Evolutionary conservation across 2,329 filamentous ascomycete genomes (phyloP), one percentile per base, ranked within the genome.

Genomic region (Phialocephala sp.): DNA sequence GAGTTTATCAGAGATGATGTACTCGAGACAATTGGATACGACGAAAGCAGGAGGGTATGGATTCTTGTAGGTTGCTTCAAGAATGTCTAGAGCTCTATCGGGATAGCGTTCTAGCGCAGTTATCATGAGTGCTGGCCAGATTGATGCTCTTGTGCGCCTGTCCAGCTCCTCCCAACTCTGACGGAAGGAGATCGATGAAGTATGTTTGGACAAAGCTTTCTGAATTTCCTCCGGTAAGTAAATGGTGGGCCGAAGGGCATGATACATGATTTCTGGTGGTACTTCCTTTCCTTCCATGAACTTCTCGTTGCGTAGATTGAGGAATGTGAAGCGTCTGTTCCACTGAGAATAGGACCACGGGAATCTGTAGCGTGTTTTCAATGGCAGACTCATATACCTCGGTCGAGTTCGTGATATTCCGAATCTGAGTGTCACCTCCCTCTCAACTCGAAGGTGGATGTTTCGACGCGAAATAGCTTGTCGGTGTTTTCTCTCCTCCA

Each of bases 101-200:
- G 73, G 73, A 52, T 67, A 47, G 18, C 55, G 24, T 56, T 57
- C 52, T n/a, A 75, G 37, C 36, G 66, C 50, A 9, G 36, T 61
- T 6, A 68, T 39, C 66, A 74, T 71, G 20, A 73, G 62, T 27
- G 69, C 66, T 35, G 67, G 68, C 72, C 73, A 74, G 8, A 62
- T 27, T 11, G 27, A 43, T 56, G 39, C 15, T 50, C 59, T 43
- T 43, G 20, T 37, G 9, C 2, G 11, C 14, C 24, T 24, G 2
- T 39, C 37, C 35, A 54, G 62, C 18, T 43, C 56, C 37, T 32
- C 50, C 45, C 71, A 71, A 66, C 20, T 20, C n/a, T 66, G 57
- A 39, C 27, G 52, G 35, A 62, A 64, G 24, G 12, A 47, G 18
- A 24, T 36, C 8, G 63, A 57, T 36, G 63, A 62, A 24, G 43